Evolutionary conservation across 495 filamentous ascomycete species (phyloP).

Genomic region (Podospora australis): DNA sequence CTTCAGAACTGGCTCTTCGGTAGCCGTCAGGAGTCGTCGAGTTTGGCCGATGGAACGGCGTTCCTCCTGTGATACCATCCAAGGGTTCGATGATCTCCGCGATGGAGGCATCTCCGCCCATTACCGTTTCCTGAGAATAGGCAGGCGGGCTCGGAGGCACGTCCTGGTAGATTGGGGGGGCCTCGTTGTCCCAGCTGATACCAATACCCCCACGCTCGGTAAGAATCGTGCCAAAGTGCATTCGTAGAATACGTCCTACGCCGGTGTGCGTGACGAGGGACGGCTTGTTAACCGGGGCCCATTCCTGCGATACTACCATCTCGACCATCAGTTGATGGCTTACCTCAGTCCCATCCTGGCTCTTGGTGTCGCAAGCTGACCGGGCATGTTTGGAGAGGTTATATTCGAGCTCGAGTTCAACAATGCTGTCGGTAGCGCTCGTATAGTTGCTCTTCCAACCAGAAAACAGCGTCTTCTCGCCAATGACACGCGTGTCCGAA

Average conservation of each 20-base stretch:
- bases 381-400: slow-evolving; percentile 53
- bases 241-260: slow-evolving; percentile 81
- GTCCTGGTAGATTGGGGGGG: slow-evolving; percentile 90
- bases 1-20: slow-evolving; percentile 2
- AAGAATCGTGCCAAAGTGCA: slow-evolving; percentile 77
- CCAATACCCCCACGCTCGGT: slow-evolving; percentile 83
- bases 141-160: slow-evolving; percentile 81
- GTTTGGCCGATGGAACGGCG: background rate
- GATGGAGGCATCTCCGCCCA: slow-evolving; percentile 13
- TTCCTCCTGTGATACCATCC: slow-evolving; percentile 7
- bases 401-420: slow-evolving; percentile 79
- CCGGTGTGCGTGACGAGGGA: slow-evolving; percentile 77
- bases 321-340: slow-evolving; percentile 84
- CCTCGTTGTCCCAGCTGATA: slow-evolving; percentile 96
- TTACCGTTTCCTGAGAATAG: slow-evolving; percentile 43
- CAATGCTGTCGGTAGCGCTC: slow-evolving; percentile 54
- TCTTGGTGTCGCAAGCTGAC: slow-evolving; percentile 73
- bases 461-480: slow-evolving; percentile 33
- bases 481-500: slow-evolving; percentile 69
- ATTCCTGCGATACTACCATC: slow-evolving; percentile 91
- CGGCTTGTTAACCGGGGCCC: slow-evolving; percentile 62
- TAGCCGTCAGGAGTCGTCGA: background rate
- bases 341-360: slow-evolving; percentile 68
- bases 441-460: slow-evolving; percentile 98
- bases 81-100: slow-evolving; percentile 24